A percentile compares a stretch with the other conserved stretches of the same genome.
Evolutionary conservation across 768 basidiomycete genomes (phyloP).

Genomic region (Pleurotus sapidus): DNA sequence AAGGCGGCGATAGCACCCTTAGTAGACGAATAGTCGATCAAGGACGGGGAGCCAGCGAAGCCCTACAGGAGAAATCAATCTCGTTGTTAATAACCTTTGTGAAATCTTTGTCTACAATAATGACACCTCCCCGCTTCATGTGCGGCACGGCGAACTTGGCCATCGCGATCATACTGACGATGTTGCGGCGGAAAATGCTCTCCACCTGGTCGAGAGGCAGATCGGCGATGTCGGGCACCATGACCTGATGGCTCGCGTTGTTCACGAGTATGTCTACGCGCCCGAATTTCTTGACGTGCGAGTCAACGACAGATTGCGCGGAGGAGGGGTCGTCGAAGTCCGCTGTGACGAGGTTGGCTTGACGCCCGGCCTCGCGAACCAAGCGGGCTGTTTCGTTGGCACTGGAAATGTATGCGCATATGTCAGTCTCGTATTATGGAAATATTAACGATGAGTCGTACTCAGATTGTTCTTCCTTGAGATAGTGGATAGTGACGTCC

Average conservation of each 20-base stretch:
- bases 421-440: neutral
- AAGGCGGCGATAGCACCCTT: slow-evolving; percentile 61
- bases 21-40: slow-evolving; percentile 51
- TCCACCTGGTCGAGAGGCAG: slow-evolving; percentile 52
- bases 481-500: slow-evolving; percentile 50
- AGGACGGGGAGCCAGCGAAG: slow-evolving; percentile 10
- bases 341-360: slow-evolving; percentile 30
- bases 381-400: slow-evolving; percentile 49
- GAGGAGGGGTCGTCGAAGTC: slow-evolving; percentile 41
- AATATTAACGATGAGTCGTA: too few relatives aligned
- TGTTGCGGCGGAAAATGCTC: slow-evolving; percentile 55
- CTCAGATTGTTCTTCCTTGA: slow-evolving; percentile 54
- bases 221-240: slow-evolving; percentile 40
- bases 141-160: slow-evolving; percentile 56
- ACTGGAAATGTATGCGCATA: slow-evolving; percentile 3
- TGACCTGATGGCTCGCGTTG: slow-evolving; percentile 52
- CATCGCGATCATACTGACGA: slow-evolving; percentile 56
- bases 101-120: slow-evolving; percentile 28
- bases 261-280: slow-evolving; percentile 57
- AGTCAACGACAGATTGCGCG: slow-evolving; percentile 42
- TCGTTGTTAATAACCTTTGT: too few relatives aligned
- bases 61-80: slow-evolving; percentile 9
- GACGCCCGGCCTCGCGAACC: slow-evolving; percentile 35
- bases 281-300: slow-evolving; percentile 43
- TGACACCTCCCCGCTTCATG: slow-evolving; percentile 52